Conservation (phyloP, 179 eudicot species). For the Gypsophila paniculata region DNA sequence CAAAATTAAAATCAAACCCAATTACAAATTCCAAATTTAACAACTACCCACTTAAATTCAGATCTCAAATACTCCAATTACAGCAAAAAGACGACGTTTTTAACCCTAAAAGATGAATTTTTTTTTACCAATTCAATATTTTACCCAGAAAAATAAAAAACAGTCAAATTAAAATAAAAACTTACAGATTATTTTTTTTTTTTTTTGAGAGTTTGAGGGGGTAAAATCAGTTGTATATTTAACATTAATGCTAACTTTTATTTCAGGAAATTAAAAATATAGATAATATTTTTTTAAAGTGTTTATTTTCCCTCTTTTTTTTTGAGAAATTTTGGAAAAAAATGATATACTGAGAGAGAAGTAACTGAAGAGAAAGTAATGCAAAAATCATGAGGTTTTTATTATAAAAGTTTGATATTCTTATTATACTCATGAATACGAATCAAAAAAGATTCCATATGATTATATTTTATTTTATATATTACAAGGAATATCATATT, state of each 20-base stretch:
- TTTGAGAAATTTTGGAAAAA: no score
- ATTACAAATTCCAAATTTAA: background rate
- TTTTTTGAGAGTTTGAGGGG: background rate
- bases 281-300: no score
- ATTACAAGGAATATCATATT: no score
- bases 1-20: constrained; percentile 6
- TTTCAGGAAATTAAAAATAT: background rate
- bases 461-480: no score
- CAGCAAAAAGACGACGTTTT: background rate
- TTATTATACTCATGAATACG: no score
- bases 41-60: constrained; percentile 23
- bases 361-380: no score
- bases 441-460: no score
- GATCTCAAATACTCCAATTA: constrained; percentile 26
- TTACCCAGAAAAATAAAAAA: constrained; percentile 6
- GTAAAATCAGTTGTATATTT: background rate
- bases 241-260: background rate
- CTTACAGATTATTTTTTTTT: background rate
- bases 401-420: no score
- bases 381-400: no score
- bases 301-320: background rate
- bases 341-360: no score
- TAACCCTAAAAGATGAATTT: background rate
- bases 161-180: constrained; percentile 21
- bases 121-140: constrained; percentile 6